A percentile compares a stretch with the other conserved stretches of the same genome.
These are phyloP conservation scores for Colletotrichum filicis DNA, from an alignment of 2,329 filamentous ascomycete genomes.

Conservation along the genomic window DNA sequence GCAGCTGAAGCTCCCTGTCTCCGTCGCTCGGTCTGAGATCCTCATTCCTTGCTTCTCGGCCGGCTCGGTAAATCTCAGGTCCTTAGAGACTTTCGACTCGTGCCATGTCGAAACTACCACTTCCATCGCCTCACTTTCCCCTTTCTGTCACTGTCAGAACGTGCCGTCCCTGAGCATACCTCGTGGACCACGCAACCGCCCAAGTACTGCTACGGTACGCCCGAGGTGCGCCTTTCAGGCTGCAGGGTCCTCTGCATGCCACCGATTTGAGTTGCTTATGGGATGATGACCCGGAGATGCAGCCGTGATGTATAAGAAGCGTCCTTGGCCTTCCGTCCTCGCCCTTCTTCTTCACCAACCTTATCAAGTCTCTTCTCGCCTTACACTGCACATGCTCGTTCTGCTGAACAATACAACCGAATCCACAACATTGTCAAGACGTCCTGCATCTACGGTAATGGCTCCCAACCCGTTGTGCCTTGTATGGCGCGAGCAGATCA, in stretches of 20 bases:
- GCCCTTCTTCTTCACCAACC: background rate
- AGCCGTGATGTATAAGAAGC: constrained; percentile 17
- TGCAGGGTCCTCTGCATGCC: background rate
- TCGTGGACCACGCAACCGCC: background rate
- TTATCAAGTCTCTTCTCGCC: background rate
- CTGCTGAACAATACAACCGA: background rate
- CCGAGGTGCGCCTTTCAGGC: background rate
- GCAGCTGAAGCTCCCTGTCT: background rate
- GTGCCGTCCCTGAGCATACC: background rate
- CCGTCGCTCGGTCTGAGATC: background rate
- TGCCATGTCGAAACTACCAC: background rate
- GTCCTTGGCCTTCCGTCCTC: background rate
- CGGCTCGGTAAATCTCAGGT: background rate
- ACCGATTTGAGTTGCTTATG: background rate
- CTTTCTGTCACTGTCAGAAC: background rate
- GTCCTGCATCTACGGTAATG: constrained; percentile 1
- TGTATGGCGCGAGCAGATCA: constrained; percentile 31
- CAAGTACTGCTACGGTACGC: background rate
- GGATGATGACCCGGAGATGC: background rate
- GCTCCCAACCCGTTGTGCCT: constrained; percentile 26
- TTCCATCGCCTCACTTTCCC: constrained; percentile 6
- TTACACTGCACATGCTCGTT: constrained; percentile 17
- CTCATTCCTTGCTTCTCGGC: background rate
- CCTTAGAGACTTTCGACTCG: background rate
- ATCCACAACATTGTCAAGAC: background rate